Base-by-base conservation (phyloP, 1,284 basidiomycete genomes). In the Leccinum pachyderme region DNA sequence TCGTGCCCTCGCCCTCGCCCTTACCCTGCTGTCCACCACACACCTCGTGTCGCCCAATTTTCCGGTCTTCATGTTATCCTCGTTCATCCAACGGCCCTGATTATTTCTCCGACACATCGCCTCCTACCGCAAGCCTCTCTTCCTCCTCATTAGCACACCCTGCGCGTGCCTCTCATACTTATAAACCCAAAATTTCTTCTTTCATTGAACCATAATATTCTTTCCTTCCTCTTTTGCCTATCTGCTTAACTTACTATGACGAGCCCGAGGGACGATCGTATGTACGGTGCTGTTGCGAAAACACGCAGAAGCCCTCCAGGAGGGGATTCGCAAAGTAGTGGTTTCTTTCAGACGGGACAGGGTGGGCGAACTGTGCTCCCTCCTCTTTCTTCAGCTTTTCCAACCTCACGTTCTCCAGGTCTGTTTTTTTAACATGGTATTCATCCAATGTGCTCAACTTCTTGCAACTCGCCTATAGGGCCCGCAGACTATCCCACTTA, bases 351-450 rank as follows among this genome's bases (percentile, higher is more conserved):
- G 75, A 79, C 79, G 77, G 84, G 81, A 80, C 86, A 88, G 84
- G 87, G 87, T 89, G 87, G 86, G 87, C 85, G 86, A 82, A 83
- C 84, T 78, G 81, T 86, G 77, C 84, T 90, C 73, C 88, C 88
- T 83, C 85, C 88, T 82, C 79, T 90, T 81, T 81, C 83, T 80
- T 80, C 84, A 76, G 82, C 82, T 65, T 87, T 89, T 84, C 87
- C 87, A 84, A 84, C 82, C 67, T 88, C 84, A 87, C 83, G 79
- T 82, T 86, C 85, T 85, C 81, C 87, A 89, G 87, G 87, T 89
- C 82, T 81, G 87, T 87, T 77, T 74, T 75, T 74, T 74, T 79
- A 72, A 41, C 72, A 64, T 77, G 73, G 73, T 77, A 72, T 78
- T 73, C 72, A 71, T 71, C 66, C 77, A 75, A 76, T 72, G 64